Conservation (phyloP, 345 rosid species). For the Euphorbia lathyris region DNA sequence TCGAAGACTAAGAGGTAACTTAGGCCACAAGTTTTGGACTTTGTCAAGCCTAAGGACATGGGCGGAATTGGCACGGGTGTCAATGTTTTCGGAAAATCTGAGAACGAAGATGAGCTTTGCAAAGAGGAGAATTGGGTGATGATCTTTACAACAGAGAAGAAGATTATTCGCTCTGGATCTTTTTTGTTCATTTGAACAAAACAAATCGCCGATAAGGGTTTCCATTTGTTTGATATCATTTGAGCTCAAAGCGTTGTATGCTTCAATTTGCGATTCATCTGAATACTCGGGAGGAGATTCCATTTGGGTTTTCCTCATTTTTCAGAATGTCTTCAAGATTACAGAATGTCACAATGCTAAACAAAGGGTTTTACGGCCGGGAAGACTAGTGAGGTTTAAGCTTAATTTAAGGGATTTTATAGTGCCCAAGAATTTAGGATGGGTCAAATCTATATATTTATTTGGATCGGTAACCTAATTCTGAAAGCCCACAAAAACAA, state of each 20-base stretch:
- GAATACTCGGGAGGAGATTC: neutral
- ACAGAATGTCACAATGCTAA: neutral
- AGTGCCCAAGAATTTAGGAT: too few species aligned
- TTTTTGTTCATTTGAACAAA: conserved; percentile 8
- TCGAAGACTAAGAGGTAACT: neutral
- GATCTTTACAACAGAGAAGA: conserved; percentile 5
- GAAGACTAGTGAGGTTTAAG: neutral
- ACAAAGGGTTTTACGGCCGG: neutral
- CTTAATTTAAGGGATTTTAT: too few species aligned
- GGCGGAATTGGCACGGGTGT: conserved; percentile 9
- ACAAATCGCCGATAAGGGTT: neutral
- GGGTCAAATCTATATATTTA: too few species aligned
- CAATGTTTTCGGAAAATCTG: neutral
- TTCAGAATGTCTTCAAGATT: neutral
- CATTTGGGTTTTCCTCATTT: neutral
- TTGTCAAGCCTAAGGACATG: neutral
- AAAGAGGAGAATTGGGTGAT: conserved; percentile 5
- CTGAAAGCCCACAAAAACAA: too few species aligned
- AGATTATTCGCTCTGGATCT: conserved; percentile 11
- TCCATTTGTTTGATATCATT: conserved; percentile 14
- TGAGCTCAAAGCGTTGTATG: neutral
- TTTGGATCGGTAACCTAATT: too few species aligned
- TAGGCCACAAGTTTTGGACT: conserved; percentile 18
- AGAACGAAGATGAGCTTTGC: conserved; percentile 11
- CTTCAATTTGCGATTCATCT: conserved; percentile 6